Base-by-base conservation (phyloP, 2,329 filamentous ascomycete species). In the Sarocladium kiliense region DNA sequence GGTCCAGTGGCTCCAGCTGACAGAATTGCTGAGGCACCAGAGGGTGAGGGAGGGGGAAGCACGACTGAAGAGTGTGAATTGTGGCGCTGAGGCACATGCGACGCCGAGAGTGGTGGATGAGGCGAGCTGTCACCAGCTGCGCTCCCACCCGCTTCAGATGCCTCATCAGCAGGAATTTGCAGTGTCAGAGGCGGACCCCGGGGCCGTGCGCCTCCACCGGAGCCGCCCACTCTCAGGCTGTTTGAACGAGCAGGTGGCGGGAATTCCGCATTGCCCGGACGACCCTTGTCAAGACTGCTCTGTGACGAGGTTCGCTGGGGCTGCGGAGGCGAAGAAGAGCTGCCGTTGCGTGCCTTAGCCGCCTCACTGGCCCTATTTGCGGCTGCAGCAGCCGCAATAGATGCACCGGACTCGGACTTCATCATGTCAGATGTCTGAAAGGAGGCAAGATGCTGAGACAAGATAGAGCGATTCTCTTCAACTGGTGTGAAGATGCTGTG, bases 401-500 rank as follows among this genome's bases (percentile, higher is more conserved):
- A 53, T 5, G 50, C 32, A 4, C 50, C 59, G 3, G 62, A 57
- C 59, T 80, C 69, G 59, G 69, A 64, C 66, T 77, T 68, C 39
- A 64, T 59, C 54, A 66, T 76, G 49, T 77, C 70, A 50, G 84
- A 83, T 2, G 81, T 77, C 10, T 83, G 78, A 61, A 88, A 87
- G 1, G 81, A 82, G 16, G 84, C 85, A 59, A 89, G 86, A 68
- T 96, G 91, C 60, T 93, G 89, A 12, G 90, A 91, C 42, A 97
- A 74, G 57, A 97, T 87, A 1, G 92, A 97, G 50, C 89, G 83
- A 63, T 88, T 91, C 67, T 96, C 92, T 64, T 97, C 94, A 59
- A 99, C 96, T 0, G 94, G 94, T 0, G 94, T 99, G 67, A 97
- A 97, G 57, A 99, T 97, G 69, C 92, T 97, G 67, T 92, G 87